A percentile compares a stretch with the other conserved stretches of the same genome.
These are phyloP conservation scores for Sextonia rubra DNA, from an alignment of 164 flowering plant genomes.

Conservation along the genomic window DNA sequence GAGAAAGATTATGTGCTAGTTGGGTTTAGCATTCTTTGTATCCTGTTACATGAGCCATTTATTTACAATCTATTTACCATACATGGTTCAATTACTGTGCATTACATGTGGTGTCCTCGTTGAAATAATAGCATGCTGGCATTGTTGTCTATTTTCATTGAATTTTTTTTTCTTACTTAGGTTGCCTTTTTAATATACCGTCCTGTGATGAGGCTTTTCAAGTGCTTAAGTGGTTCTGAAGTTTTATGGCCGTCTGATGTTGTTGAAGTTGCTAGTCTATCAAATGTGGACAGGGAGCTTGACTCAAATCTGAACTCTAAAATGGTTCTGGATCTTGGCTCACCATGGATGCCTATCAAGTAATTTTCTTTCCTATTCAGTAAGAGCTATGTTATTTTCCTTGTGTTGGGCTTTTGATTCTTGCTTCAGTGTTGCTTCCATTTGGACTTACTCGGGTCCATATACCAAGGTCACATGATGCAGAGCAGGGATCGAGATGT, in stretches of 20 bases:
- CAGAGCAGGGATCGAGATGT: too few relatives aligned
- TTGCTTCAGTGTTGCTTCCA: neutral
- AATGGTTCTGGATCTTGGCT: slow-evolving; percentile 64
- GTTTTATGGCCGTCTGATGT: slow-evolving; percentile 79
- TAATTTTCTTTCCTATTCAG: slow-evolving; percentile 23
- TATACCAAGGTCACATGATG: too few relatives aligned
- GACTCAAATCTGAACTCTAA: slow-evolving; percentile 32
- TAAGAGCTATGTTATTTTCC: neutral
- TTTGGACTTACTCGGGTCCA: too few relatives aligned
- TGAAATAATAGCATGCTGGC: neutral
- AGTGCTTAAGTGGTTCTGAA: slow-evolving; percentile 46
- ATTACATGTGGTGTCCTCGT: neutral
- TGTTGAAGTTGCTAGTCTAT: slow-evolving; percentile 25
- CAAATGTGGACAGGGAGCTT: slow-evolving; percentile 36
- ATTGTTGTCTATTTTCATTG: neutral
- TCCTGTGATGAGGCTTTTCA: slow-evolving; percentile 93
- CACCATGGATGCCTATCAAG: slow-evolving; percentile 51
- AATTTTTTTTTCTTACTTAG: slow-evolving; percentile 30
- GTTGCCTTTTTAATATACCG: slow-evolving; percentile 94
- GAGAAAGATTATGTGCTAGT: neutral
- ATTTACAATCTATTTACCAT: neutral
- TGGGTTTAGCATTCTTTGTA: neutral
- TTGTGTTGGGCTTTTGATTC: neutral
- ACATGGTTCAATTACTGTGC: neutral
- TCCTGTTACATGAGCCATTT: neutral